phyloP scores from a whole-genome alignment of 2,329 filamentous ascomycete species.

The Fusarium pseudograminearum region DNA sequence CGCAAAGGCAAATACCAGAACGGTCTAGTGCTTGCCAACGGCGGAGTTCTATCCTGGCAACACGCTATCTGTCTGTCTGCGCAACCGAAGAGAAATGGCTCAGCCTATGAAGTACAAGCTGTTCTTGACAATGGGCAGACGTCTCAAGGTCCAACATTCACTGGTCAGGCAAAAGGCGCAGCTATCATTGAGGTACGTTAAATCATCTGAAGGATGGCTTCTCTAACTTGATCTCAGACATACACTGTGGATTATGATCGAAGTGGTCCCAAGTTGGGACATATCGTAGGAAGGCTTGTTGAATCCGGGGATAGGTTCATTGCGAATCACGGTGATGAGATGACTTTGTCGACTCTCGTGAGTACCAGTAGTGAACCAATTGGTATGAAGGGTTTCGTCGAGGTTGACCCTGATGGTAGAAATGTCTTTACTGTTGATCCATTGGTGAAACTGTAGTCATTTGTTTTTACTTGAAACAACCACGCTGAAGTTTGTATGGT shows the following conservation, averaged over 20 bases:
- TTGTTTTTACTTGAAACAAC: neutral
- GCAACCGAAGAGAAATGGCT: conserved; percentile 48
- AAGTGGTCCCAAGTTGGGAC: conserved; percentile 28
- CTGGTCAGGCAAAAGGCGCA: conserved; percentile 33
- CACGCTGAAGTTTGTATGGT: rapidly evolving
- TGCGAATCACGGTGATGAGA: conserved; percentile 45
- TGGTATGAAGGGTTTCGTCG: conserved; percentile 14
- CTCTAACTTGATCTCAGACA: conserved; percentile 34
- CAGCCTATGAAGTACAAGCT: conserved; percentile 17
- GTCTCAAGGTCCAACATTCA: conserved; percentile 31
- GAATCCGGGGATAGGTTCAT: conserved; percentile 44
- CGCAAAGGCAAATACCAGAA: conserved; percentile 59
- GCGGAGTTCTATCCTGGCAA: conserved; percentile 74
- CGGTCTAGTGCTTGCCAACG: conserved; percentile 73
- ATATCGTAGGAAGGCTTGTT: conserved; percentile 42
- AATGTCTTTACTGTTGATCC: conserved; percentile 6
- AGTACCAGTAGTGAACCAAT: conserved; percentile 32
- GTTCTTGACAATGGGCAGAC: conserved; percentile 5
- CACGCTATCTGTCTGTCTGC: conserved; percentile 70
- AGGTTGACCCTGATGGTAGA: neutral
- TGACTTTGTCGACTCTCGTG: conserved; percentile 36
- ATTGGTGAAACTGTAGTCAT: conserved; percentile 1
- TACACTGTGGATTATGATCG: conserved; percentile 51
- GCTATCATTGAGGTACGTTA: conserved; percentile 45
- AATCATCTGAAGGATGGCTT: rapidly evolving